Percentiles rank a stretch among this genome's conserved stretches.
phyloP scores from a whole-genome alignment of 2,329 filamentous ascomycete genomes.

The Penicillium hordei region DNA sequence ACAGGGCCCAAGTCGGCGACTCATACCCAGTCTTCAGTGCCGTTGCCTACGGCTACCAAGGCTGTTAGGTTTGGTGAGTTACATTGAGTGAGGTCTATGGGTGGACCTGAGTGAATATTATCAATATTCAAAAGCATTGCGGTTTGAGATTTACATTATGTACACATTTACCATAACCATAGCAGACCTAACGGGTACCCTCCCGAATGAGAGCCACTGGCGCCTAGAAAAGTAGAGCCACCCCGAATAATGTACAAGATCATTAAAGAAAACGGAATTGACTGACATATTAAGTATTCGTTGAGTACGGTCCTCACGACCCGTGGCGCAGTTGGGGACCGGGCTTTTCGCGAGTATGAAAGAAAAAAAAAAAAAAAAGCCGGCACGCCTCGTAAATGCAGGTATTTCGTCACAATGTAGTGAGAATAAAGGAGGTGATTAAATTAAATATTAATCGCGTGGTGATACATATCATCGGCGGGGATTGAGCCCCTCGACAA shows the following conservation, averaged over 20 bases:
- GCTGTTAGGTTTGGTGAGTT: not conserved
- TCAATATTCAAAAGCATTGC: not conserved
- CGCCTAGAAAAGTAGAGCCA: not conserved
- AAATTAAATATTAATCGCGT: conserved; percentile 2
- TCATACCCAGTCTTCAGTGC: conserved; percentile 46
- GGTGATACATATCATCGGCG: conserved; percentile 7
- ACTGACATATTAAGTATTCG: conserved; percentile 3
- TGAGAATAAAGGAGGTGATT: not conserved
- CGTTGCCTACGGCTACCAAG: conserved; percentile 29
- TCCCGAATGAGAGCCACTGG: not conserved
- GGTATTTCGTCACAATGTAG: not conserved
- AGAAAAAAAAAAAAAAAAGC: not conserved
- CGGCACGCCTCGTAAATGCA: conserved; percentile 20
- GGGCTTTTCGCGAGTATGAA: not conserved
- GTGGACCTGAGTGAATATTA: not conserved
- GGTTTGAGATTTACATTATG: not conserved
- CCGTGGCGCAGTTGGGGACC: not conserved
- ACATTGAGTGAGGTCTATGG: not conserved
- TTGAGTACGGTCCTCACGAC: not conserved
- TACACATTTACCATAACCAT: not conserved
- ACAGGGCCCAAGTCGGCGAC: conserved; percentile 44
- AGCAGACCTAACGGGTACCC: not conserved
- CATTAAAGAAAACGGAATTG: not conserved
- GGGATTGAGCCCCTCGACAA: not conserved
- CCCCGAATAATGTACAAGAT: conserved; percentile 7